These are phyloP conservation scores for Trichophaea hybrida DNA, from an alignment of 2,329 filamentous ascomycete genomes.

Conservation along the genomic window DNA sequence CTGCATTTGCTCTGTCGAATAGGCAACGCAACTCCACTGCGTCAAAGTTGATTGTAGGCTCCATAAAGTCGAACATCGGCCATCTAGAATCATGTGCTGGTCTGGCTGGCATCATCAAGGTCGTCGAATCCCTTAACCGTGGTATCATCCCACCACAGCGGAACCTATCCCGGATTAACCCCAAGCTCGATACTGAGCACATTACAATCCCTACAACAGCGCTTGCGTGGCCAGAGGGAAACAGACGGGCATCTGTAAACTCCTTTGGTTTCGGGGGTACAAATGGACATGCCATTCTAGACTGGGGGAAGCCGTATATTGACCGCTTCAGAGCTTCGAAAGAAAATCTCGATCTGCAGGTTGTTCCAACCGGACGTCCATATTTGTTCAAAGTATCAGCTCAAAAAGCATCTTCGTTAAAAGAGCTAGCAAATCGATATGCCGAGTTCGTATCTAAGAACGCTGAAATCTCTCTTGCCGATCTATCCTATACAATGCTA, in stretches of 20 bases:
- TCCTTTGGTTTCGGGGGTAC: conserved; percentile 37
- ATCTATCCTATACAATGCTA: background rate
- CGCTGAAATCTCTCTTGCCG: background rate
- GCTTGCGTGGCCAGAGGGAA: conserved; percentile 10
- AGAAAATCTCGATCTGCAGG: too few species aligned
- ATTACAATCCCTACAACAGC: background rate
- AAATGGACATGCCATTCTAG: conserved; percentile 35
- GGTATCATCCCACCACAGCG: conserved; percentile 33
- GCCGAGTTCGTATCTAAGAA: background rate
- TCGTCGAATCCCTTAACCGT: conserved; percentile 39
- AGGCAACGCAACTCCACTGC: too few species aligned
- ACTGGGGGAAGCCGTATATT: conserved; percentile 7
- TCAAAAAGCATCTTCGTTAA: background rate
- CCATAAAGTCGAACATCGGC: conserved; percentile 41
- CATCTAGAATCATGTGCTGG: conserved; percentile 41
- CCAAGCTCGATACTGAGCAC: background rate
- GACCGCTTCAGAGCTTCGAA: background rate
- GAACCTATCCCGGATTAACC: background rate
- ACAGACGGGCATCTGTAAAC: conserved; percentile 30
- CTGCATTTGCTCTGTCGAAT: conserved; percentile 29
- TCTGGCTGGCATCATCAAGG: conserved; percentile 42
- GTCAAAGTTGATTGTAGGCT: conserved; percentile 31
- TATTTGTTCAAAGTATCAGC: background rate
- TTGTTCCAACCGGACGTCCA: too few species aligned
- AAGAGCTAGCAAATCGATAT: background rate